Base-by-base conservation (phyloP, 2,329 filamentous ascomycete species). In the Apiospora malaysiana region DNA sequence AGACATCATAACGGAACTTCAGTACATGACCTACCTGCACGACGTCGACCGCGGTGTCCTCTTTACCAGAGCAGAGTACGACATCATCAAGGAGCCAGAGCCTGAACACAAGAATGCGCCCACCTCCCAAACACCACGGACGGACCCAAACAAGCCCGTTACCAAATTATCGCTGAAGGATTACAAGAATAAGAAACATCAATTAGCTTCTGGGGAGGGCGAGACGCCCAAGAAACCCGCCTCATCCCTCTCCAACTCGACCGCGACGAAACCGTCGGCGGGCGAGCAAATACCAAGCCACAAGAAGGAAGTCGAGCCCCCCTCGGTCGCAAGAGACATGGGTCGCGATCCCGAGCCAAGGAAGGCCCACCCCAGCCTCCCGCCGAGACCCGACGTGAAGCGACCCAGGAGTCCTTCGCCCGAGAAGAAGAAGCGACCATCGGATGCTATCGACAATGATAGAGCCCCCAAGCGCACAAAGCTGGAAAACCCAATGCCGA, bases 31-130 rank as follows among this genome's bases (percentile, higher is more conserved):
- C 32, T 85, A 88, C 71, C 78, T 89, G 67, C 88, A 86, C 72
- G 86, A 89, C 75, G 86, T 85, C 71, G 87, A 90, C 74, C 87
- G 88, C 76, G 88, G 88, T 72, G 81, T 89, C 59, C 84, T 90
- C 73, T 78, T 88, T 71, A 89, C 88, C 25, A 83, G 87, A 72
- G 83, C 87, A 65, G 86, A 87, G 76, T 89, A 87, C 80, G 85
- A 89, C 70, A 88, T 90, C 78, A 84, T 85, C 77, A 85, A 88
- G 75, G 86, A 88, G 72, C 81, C 83, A 27, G 81, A 82, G 14
- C 83, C 82, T 49, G 79, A 81, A 71, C 79, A 82, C 70, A 78
- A 83, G 72, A 78, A 76, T 75, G 76, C 76, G 71, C 74, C 70
- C 43, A 74, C 70, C 25, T 72, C 75, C 43, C 67, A 75, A 16